Base-by-base conservation (phyloP, 108 stramenopile genomes). In the Cylindrotheca fusiformis region DNA sequence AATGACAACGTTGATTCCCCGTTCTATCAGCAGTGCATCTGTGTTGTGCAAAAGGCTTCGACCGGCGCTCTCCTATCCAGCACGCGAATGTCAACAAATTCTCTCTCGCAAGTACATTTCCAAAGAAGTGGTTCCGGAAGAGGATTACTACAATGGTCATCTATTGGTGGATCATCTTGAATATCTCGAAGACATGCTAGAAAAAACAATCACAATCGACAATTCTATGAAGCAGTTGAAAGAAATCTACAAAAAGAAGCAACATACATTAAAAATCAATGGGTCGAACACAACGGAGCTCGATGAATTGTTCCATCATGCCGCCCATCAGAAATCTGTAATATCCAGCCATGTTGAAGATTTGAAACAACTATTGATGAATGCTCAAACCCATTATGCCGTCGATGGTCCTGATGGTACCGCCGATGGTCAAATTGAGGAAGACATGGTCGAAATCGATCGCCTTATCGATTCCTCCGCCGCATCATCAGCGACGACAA, bases 151-250 rank as follows among this genome's bases (percentile, higher is more conserved):
- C 67, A 26, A 68, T 52, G 67, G 57, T 17, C 58, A 59, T 59
- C 50, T 68, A 0, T 8, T 59, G 8, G 29, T 31, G 4, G 58
- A 59, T 14, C 67, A 32, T 51, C 67, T 68, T 5, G 58, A 68
- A 29, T 68, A 68, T 41, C 18, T 68, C 19, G 67, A 68, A 36
- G 67, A 68, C 48, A 68, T 68, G 57, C 36, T 68, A 28, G 67
- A 58, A 22, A 50, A 59, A 17, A 59, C 67, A 10, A 27, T 68
- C 17, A 32, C 32, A 48, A 49, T 68, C 23, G 67, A 68, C 33
- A 50, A 12, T 23, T 47, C 59, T 32, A 50, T 68, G 49, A 31
- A 58, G 52, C 27, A 46, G 17, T 52, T 68, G 20, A 31, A 68
- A 54, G 29, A 32, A 22, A 68, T 47, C 2, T 59, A 68, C 25